These are phyloP conservation scores for Ustilago crameri DNA, from an alignment of 1,284 basidiomycete species.

Conservation along the genomic window DNA sequence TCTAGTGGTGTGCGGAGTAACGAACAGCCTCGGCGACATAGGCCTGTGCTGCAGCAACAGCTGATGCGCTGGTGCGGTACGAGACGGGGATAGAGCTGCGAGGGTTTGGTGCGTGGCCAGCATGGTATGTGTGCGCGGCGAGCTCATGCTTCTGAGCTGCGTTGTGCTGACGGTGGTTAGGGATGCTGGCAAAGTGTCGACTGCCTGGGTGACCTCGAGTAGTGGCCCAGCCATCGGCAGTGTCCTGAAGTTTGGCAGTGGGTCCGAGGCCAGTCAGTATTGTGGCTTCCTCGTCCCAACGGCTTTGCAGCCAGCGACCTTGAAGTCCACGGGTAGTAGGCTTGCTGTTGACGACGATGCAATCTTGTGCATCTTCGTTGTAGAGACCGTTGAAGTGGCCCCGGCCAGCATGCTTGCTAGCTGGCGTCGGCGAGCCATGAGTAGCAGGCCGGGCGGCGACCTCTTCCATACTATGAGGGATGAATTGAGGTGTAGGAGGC, in stretches of 20 bases:
- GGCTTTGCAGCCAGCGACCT: constrained; percentile 33
- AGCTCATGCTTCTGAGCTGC: constrained; percentile 2
- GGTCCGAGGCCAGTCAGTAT: constrained; percentile 8
- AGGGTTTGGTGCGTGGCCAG: not conserved
- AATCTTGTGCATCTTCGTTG: constrained; percentile 12
- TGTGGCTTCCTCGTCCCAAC: constrained; percentile 30
- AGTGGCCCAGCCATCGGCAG: constrained; percentile 5
- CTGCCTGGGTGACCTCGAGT: constrained; percentile 1
- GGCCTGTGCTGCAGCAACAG: not conserved
- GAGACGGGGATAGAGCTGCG: constrained; percentile 20
- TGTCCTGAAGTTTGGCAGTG: constrained; percentile 14
- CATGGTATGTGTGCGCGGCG: not conserved
- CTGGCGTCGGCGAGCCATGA: constrained; percentile 30
- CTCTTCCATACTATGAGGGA: constrained; percentile 39
- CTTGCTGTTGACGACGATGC: constrained; percentile 20
- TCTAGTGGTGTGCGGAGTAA: constrained; percentile 1
- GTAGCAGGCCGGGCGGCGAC: constrained; percentile 2
- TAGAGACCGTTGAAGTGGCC: constrained; percentile 9
- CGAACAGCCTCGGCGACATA: constrained; percentile 1
- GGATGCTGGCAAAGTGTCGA: constrained; percentile 28
- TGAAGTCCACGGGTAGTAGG: constrained; percentile 20
- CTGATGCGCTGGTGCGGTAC: not conserved
- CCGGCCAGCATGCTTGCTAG: constrained; percentile 13
- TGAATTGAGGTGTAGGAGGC: constrained; percentile 54
- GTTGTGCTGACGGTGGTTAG: constrained; percentile 6